Evolutionary conservation across 208 protist species (phyloP), one percentile per base, ranked within the genome.

Genomic region (Trypanosoma vivax): DNA sequence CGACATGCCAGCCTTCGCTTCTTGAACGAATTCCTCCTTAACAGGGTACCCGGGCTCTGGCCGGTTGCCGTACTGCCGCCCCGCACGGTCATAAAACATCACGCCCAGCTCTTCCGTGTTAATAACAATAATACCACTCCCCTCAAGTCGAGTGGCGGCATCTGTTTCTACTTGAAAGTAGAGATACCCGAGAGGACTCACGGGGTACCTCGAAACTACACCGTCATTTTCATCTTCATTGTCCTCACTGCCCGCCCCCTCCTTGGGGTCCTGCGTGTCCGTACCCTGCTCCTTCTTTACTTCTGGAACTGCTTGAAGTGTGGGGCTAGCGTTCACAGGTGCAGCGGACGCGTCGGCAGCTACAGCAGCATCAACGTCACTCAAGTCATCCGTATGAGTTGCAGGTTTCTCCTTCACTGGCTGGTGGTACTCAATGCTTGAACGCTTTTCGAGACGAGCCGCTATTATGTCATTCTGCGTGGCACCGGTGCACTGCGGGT

Each of bases 91-190:
- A 56, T 81, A 94, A 81, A 94, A 90, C 79, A 91, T 88, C 38
- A 87, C 79, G 13, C 68, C 78, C 3, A 69, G 41, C 47, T 73
- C 41, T 47, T 78, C 73, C 21, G 56, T 70, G 59, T 89, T 68
- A 38, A 94, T 84, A 53, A 94, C 72, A 67, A 94, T 51, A 61
- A 94, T 89, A 31, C 88, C 88, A 25, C 78, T 79, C 0, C 76
- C 76, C 50, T 90, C 78, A 60, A 89, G 79, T 19, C 83, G 81
- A 29, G 81, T 88, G 5, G 76, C 88, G 11, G 64, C 78, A 29
- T 94, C 83, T n/a, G 76, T 88, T 59, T 88, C 74, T 10, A 89
- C 71, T 47, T 94, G 80, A 67, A 92, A 94, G 51, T 94, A 94
- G 19, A 94, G 60, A 53, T 78, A 87, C 2, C 77, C 76, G 51